Evolutionary conservation across 768 basidiomycete genomes (phyloP).

Genomic region (Kwoniella sp.): DNA sequence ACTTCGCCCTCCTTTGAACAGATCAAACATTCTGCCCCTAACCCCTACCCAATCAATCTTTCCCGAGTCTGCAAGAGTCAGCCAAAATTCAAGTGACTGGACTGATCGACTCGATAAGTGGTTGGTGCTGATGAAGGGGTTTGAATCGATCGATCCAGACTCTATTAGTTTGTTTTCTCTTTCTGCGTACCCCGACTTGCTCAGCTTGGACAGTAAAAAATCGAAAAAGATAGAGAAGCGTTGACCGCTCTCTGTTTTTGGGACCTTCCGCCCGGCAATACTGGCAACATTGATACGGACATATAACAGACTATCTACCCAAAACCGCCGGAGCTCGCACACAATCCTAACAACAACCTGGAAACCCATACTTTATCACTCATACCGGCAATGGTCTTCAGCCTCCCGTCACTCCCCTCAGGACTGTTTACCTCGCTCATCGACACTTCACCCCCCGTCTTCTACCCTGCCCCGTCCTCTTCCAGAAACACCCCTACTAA

Average conservation of each 20-base stretch:
- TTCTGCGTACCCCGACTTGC: background rate
- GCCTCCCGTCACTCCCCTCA: slow-evolving; percentile 25
- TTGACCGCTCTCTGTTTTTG: slow-evolving; percentile 4
- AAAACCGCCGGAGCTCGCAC: no score
- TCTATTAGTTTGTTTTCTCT: background rate
- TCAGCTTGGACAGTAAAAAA: background rate
- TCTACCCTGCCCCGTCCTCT: slow-evolving; percentile 25
- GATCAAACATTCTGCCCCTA: background rate
- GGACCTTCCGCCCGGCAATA: no score
- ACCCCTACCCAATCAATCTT: background rate
- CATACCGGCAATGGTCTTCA: slow-evolving; percentile 18
- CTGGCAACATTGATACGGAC: no score
- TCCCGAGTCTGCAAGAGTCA: slow-evolving; percentile 1
- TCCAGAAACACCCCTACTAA: slow-evolving; percentile 15
- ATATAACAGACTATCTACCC: no score
- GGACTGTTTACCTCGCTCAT: slow-evolving; percentile 15
- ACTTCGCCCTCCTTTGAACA: slow-evolving; percentile 10
- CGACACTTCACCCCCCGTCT: slow-evolving; percentile 30
- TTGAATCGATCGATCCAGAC: slow-evolving; percentile 1
- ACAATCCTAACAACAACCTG: no score
- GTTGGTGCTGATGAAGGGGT: background rate
- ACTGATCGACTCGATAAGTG: background rate
- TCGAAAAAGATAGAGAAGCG: background rate
- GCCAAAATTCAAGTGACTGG: background rate
- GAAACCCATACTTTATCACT: background rate